Percentiles rank a stretch among this genome's conserved stretches.
phyloP scores from a whole-genome alignment of 257 asterid species.

The Nemophila menziesii region DNA sequence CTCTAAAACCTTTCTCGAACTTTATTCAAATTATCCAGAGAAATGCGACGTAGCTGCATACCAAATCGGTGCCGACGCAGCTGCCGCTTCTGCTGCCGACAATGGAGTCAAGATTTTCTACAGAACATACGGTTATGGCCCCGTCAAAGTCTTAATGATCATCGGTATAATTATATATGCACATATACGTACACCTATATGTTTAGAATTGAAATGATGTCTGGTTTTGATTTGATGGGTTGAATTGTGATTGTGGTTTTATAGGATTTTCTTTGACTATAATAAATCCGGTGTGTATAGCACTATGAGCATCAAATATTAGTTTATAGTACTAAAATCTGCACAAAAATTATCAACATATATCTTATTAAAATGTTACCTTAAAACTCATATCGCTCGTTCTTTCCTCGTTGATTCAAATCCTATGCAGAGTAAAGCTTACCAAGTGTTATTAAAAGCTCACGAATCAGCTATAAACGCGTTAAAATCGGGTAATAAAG shows the following conservation, averaged over 20 bases:
- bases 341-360: no score
- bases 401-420: constrained; percentile 51
- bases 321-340: no score
- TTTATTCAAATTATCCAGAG: neutral
- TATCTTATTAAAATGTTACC: no score
- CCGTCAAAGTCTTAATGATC: constrained; percentile 72
- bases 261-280: no score
- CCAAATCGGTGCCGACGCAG: constrained; percentile 28
- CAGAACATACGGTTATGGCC: constrained; percentile 75
- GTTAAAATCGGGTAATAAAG: constrained; percentile 48
- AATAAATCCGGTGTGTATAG: no score
- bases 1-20: constrained; percentile 10
- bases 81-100: no score
- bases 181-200: no score
- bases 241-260: constrained; percentile 12
- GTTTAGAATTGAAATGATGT: neutral
- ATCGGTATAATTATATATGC: constrained; percentile 61
- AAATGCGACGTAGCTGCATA: constrained; percentile 46
- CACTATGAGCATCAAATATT: no score
- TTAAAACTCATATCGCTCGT: constrained; percentile 59
- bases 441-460: constrained; percentile 58
- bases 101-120: constrained; percentile 59
- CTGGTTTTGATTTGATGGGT: neutral
- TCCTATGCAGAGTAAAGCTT: constrained; percentile 44
- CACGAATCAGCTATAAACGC: constrained; percentile 62